A percentile compares a stretch with the other conserved stretches of the same genome.
Conservation (phyloP, 345 rosid species). For the Eucalyptus brandiana region DNA sequence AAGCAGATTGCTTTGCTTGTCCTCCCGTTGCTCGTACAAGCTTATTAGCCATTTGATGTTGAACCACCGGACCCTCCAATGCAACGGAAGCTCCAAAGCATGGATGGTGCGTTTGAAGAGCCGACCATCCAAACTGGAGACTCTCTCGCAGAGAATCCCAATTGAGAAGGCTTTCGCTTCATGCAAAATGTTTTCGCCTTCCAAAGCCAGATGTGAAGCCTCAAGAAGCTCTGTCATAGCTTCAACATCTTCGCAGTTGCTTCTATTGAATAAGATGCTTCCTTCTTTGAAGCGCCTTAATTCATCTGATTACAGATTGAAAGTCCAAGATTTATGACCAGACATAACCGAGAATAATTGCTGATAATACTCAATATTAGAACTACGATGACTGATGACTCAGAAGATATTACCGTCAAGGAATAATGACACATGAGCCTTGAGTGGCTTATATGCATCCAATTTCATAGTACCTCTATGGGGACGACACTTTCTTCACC, state of each 20-base stretch:
- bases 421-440: neutral
- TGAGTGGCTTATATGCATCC: neutral
- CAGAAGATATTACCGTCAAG: neutral
- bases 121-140: neutral
- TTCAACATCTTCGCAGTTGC: neutral
- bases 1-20: neutral
- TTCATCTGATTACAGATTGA: conserved; percentile 1
- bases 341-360: neutral
- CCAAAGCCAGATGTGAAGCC: conserved; percentile 24
- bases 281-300: conserved; percentile 11
- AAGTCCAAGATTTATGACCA: neutral
- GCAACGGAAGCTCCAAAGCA: conserved; percentile 21
- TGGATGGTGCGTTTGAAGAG: neutral
- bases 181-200: conserved; percentile 13
- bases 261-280: neutral
- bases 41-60: conserved; percentile 33
- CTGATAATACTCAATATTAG: neutral
- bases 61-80: conserved; percentile 36
- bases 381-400: neutral
- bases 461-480: neutral
- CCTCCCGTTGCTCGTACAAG: neutral
- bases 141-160: neutral
- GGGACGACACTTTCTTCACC: neutral
- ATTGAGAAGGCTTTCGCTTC: conserved; percentile 8
- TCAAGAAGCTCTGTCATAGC: conserved; percentile 28